Base-by-base conservation (phyloP, 805 yeast genomes). In the Teunomyces barrocoloradensis region DNA sequence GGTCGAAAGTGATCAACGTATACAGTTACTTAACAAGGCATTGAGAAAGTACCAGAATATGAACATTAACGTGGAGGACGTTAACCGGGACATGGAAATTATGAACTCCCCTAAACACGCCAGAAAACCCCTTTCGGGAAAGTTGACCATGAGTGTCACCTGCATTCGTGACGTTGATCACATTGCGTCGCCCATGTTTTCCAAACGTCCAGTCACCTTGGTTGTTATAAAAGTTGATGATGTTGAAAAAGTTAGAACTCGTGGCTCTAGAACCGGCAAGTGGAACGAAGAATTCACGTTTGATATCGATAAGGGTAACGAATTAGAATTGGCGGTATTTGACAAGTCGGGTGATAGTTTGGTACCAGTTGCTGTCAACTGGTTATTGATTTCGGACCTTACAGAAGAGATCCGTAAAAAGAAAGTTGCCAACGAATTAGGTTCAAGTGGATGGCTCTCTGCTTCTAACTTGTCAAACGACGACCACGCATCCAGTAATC, bases 331-430 rank as follows among this genome's bases (percentile, higher is more conserved):
- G 48, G 81, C 91, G 1, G 89, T 94, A 4, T 90, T 85, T 64
- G 99, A 94, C 64, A 85, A 84, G 56, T 72, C 78, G 10, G 87
- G 87, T 33, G 81, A 75, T 48, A 78, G 74, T 43, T 70, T 77
- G 50, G 81, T 85, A 6, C 98, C 99, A 0, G 97, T 94, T 6
- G 99, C 96, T 6, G 76, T 94, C 33, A 81, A 87, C 57, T 94
- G 99, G 99, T 77, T 92, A 23, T 79, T 92, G 32, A 74, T 94
- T 25, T 84, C 95, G 3, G 99, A 94, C 65, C 80, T 94, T 37
- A 90, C 95, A 0, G 99, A 94, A 71, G 98, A 94, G 56, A 79
- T 92, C 46, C 88, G 99, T 67, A 87, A 94, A 59, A 86, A 85
- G 64, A 89, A 89, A 58, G 91, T 88, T 18, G 88, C 82, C 6